Conservation (phyloP, 2,329 filamentous ascomycete species). For the Aspergillus phoenicis region DNA sequence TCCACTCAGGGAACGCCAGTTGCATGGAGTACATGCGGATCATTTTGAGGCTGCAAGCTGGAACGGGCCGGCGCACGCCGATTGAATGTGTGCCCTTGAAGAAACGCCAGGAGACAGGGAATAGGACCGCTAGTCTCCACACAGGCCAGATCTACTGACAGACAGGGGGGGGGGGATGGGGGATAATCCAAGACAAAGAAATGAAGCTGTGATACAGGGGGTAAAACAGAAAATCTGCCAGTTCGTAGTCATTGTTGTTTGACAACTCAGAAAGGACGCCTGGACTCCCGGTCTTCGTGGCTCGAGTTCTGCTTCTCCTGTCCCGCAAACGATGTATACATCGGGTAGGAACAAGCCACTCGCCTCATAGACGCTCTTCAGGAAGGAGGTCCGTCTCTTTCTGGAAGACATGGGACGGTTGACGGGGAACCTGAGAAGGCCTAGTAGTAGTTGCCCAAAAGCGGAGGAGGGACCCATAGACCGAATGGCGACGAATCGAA, state of each 20-base stretch:
- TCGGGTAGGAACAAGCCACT: slow-evolving; percentile 27
- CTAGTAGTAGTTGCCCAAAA: slow-evolving; percentile 32
- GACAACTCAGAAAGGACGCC: slow-evolving; percentile 32
- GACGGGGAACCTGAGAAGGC: slow-evolving; percentile 4
- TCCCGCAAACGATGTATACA: slow-evolving; percentile 14
- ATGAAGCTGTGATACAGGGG: slow-evolving; percentile 25
- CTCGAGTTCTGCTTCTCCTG: slow-evolving; percentile 11
- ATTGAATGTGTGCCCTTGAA: slow-evolving; percentile 42
- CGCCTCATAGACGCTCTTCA: slow-evolving; percentile 24
- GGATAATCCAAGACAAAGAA: slow-evolving; percentile 18
- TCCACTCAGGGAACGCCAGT: slow-evolving; percentile 35
- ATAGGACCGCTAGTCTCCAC: slow-evolving; percentile 28
- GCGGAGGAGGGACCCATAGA: slow-evolving; percentile 30
- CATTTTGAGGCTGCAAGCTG: slow-evolving; percentile 49
- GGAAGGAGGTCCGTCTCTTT: slow-evolving; percentile 12
- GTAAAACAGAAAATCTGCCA: slow-evolving; percentile 23
- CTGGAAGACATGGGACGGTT: slow-evolving; percentile 22
- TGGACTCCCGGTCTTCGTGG: slow-evolving; percentile 10
- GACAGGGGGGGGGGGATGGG: slow-evolving; percentile 13
- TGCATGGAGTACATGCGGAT: slow-evolving; percentile 43
- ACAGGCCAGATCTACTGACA: slow-evolving; percentile 24
- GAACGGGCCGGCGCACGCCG: slow-evolving; percentile 50
- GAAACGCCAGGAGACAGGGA: slow-evolving; percentile 37
- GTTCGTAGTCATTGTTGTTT: slow-evolving; percentile 14
- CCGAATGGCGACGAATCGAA: slow-evolving; percentile 28